A percentile compares a stretch with the other conserved stretches of the same genome.
phyloP scores from a whole-genome alignment of 768 basidiomycete genomes.

The Leucocoprinus leucothites region DNA sequence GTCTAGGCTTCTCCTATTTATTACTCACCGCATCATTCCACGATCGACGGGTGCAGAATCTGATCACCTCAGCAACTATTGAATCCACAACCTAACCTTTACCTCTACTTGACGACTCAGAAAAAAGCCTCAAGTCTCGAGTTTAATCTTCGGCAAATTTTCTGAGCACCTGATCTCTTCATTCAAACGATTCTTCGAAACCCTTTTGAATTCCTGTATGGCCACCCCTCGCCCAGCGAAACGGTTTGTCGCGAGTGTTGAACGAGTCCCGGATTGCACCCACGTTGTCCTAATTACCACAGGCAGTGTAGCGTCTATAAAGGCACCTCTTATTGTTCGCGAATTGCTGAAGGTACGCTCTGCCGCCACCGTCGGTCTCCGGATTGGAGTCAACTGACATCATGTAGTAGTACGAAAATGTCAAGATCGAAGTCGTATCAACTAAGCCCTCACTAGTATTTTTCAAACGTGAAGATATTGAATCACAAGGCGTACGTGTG shows the following conservation, averaged over 20 bases:
- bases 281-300: slow-evolving; percentile 86
- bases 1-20: too few species aligned
- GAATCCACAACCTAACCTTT: too few species aligned
- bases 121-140: too few species aligned
- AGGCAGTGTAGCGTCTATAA: slow-evolving; percentile 95
- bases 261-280: slow-evolving; percentile 38
- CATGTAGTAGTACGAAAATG: slow-evolving; percentile 56
- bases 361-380: not conserved
- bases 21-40: too few species aligned
- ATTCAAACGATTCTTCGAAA: not conserved
- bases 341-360: slow-evolving; percentile 60
- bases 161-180: too few species aligned
- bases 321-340: slow-evolving; percentile 83
- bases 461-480: slow-evolving; percentile 55
- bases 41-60: too few species aligned
- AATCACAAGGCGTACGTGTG: slow-evolving; percentile 52
- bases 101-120: too few species aligned
- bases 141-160: too few species aligned
- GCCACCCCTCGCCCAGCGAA: slow-evolving; percentile 6
- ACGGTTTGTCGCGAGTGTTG: slow-evolving; percentile 37
- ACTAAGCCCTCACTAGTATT: slow-evolving; percentile 79
- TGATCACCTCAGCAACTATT: too few species aligned
- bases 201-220: not conserved
- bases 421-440: slow-evolving; percentile 80
- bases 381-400: slow-evolving; percentile 2